Conservation (phyloP, 176 grass and related monocot species). For the Musa acuminata region DNA sequence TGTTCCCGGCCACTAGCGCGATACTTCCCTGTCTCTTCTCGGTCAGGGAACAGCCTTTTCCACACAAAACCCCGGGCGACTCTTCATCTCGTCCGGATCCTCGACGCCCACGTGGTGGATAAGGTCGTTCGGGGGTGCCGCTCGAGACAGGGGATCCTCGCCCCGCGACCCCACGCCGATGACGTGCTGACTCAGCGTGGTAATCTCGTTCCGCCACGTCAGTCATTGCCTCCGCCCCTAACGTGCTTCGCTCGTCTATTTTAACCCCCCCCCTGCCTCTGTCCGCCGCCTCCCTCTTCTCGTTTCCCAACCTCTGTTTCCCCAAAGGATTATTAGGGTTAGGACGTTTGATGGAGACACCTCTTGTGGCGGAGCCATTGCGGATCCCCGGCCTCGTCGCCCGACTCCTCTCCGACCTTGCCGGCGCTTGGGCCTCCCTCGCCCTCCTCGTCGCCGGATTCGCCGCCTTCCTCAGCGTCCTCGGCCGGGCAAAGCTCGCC, state of each 20-base stretch:
- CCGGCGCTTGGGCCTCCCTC: constrained; percentile 10
- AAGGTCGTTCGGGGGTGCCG: too few relatives aligned
- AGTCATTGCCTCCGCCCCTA: background rate
- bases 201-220: background rate
- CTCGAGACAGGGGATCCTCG: background rate
- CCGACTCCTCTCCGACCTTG: background rate
- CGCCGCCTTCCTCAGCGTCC: constrained; percentile 5
- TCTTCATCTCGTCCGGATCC: too few relatives aligned
- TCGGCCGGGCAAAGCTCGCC: background rate
- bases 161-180: background rate
- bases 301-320: too few relatives aligned
- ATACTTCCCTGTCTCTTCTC: background rate
- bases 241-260: background rate
- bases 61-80: too few relatives aligned
- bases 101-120: too few relatives aligned
- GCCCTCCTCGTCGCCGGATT: constrained; percentile 10
- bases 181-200: constrained; percentile 9
- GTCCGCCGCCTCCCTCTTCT: background rate
- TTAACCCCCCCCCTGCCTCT: background rate
- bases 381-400: background rate
- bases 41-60: background rate
- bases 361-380: background rate
- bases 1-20: background rate
- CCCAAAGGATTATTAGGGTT: background rate
- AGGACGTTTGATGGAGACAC: constrained; percentile 5